Percentiles rank a stretch among this genome's conserved stretches.
Conservation (phyloP, 148 eudicot genomes). For the Cornus kousa region DNA sequence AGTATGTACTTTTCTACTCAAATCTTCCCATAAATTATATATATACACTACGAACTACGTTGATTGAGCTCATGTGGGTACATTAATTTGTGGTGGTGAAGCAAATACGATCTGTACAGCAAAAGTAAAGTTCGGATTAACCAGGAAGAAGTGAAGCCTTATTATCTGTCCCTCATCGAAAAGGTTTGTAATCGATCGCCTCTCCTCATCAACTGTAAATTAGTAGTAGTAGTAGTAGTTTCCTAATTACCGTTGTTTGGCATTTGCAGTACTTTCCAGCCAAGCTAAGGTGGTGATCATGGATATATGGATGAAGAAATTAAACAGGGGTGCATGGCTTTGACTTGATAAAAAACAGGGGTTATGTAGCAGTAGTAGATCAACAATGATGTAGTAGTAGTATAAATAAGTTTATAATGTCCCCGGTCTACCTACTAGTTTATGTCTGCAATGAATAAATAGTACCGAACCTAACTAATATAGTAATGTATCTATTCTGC, state of each 20-base stretch:
- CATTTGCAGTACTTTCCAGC: background rate
- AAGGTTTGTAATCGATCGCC: slow-evolving; percentile 25
- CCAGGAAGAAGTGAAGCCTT: slow-evolving; percentile 43
- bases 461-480: too few species aligned
- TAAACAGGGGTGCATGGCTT: too few species aligned
- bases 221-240: background rate
- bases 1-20: slow-evolving; percentile 11
- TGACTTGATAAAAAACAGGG: too few species aligned
- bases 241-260: background rate
- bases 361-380: too few species aligned
- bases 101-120: slow-evolving; percentile 57
- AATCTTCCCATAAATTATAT: background rate
- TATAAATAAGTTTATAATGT: too few species aligned
- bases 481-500: too few species aligned
- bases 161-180: slow-evolving; percentile 49
- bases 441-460: too few species aligned
- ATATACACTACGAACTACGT: too few species aligned
- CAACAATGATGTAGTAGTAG: too few species aligned
- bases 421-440: too few species aligned
- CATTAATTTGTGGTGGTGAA: slow-evolving; percentile 2
- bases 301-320: background rate
- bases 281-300: background rate
- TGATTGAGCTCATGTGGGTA: too few species aligned
- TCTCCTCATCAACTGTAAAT: background rate
- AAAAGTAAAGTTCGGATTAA: slow-evolving; percentile 42